phyloP scores from a whole-genome alignment of 2,329 filamentous ascomycete species.

The Microcyclospora tardicrescens region DNA sequence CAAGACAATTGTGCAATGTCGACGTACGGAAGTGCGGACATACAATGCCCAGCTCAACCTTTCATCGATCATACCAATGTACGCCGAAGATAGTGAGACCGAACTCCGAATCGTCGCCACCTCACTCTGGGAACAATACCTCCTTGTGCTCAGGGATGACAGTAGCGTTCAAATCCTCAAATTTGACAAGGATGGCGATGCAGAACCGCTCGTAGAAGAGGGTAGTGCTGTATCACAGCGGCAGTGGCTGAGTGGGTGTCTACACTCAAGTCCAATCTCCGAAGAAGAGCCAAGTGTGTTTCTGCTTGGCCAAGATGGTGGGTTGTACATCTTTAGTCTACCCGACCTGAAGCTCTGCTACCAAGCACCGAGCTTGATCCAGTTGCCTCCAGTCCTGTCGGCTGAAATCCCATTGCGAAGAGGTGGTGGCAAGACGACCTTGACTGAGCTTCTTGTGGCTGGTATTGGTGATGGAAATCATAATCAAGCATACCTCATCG shows the following conservation, averaged over 20 bases:
- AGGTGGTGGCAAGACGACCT: constrained; percentile 55
- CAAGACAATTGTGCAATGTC: constrained; percentile 72
- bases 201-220: constrained; percentile 30
- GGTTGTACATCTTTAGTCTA: constrained; percentile 59
- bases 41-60: constrained; percentile 64
- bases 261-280: constrained; percentile 55
- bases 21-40: constrained; percentile 74
- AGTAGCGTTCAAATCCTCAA: constrained; percentile 65
- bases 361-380: constrained; percentile 61
- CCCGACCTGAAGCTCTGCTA: constrained; percentile 63
- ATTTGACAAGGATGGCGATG: constrained; percentile 61
- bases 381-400: constrained; percentile 63
- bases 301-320: constrained; percentile 61
- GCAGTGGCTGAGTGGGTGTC: constrained; percentile 71
- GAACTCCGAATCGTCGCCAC: constrained; percentile 68
- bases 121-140: constrained; percentile 75
- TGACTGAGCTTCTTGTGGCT: constrained; percentile 71
- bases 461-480: constrained; percentile 66
- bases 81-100: constrained; percentile 75
- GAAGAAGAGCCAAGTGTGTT: constrained; percentile 55
- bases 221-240: constrained; percentile 55
- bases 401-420: constrained; percentile 57
- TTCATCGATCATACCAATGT: constrained; percentile 62
- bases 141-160: constrained; percentile 75
- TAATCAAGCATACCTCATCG: constrained; percentile 64